Conservation (phyloP, 345 rosid genomes). For the Syzygium aqueum region DNA sequence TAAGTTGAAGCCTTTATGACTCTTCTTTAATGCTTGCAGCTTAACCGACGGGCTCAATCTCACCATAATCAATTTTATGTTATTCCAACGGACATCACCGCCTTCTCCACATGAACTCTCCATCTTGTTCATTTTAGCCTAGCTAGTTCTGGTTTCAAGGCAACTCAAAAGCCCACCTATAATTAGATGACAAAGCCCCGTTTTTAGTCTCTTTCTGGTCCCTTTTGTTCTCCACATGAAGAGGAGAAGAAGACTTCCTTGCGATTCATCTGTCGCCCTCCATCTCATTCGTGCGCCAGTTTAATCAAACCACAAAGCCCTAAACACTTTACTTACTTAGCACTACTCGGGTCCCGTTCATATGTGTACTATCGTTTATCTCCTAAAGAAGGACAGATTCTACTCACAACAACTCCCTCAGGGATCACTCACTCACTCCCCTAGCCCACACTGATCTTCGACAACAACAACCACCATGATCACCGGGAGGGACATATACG, state of each 20-base stretch:
- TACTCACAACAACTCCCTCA: neutral
- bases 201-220: neutral
- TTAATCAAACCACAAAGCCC: neutral
- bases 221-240: neutral
- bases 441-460: neutral
- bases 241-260: neutral
- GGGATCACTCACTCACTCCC: neutral
- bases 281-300: neutral
- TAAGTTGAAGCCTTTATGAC: too few relatives aligned
- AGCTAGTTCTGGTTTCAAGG: neutral
- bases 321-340: neutral
- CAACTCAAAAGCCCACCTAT: neutral
- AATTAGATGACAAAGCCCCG: neutral
- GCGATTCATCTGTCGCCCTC: neutral
- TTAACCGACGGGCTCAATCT: too few relatives aligned
- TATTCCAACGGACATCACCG: neutral
- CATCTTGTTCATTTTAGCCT: neutral
- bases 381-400: neutral
- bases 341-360: neutral
- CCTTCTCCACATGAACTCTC: neutral
- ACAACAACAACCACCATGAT: slow-evolving; percentile 30
- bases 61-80: too few relatives aligned
- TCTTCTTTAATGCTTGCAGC: too few relatives aligned
- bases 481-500: slow-evolving; percentile 64
- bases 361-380: neutral